phyloP scores from a whole-genome alignment of 805 yeast genomes.

The Torulaspora maleeae region DNA sequence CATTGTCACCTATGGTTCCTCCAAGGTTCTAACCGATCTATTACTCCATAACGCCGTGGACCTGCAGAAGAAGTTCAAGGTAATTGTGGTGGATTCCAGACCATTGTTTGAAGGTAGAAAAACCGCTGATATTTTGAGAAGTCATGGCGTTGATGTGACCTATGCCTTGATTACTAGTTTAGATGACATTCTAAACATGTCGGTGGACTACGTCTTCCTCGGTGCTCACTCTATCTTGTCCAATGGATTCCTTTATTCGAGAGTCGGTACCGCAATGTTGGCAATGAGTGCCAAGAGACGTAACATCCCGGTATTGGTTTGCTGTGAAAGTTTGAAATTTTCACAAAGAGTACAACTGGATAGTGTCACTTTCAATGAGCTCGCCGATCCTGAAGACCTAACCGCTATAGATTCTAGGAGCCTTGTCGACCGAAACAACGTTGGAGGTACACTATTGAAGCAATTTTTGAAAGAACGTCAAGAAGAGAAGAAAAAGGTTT shows the following conservation, averaged over 20 bases:
- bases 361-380: slow-evolving; percentile 89
- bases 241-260: slow-evolving; percentile 85
- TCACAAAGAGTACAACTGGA: slow-evolving; percentile 94
- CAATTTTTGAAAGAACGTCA: slow-evolving; percentile 48
- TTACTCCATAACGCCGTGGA: slow-evolving; percentile 62
- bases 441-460: slow-evolving; percentile 59
- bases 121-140: slow-evolving; percentile 59
- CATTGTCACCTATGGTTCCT: slow-evolving; percentile 82
- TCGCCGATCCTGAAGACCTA: slow-evolving; percentile 74
- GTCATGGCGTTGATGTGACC: slow-evolving; percentile 59
- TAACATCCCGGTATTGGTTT: slow-evolving; percentile 89
- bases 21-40: slow-evolving; percentile 73
- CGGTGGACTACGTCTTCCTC: slow-evolving; percentile 79
- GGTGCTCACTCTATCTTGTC: slow-evolving; percentile 98
- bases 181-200: slow-evolving; percentile 70
- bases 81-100: slow-evolving; percentile 85
- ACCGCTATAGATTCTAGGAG: slow-evolving; percentile 48
- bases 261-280: slow-evolving; percentile 91
- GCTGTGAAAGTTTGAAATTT: slow-evolving; percentile 92
- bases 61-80: slow-evolving; percentile 64
- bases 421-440: slow-evolving; percentile 45
- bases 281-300: slow-evolving; percentile 87
- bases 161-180: slow-evolving; percentile 78
- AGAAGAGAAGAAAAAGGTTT: slow-evolving; percentile 26
- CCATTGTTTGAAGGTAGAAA: slow-evolving; percentile 92